These are phyloP conservation scores for Podospora comata DNA, from an alignment of 495 filamentous ascomycete species.

Conservation along the genomic window DNA sequence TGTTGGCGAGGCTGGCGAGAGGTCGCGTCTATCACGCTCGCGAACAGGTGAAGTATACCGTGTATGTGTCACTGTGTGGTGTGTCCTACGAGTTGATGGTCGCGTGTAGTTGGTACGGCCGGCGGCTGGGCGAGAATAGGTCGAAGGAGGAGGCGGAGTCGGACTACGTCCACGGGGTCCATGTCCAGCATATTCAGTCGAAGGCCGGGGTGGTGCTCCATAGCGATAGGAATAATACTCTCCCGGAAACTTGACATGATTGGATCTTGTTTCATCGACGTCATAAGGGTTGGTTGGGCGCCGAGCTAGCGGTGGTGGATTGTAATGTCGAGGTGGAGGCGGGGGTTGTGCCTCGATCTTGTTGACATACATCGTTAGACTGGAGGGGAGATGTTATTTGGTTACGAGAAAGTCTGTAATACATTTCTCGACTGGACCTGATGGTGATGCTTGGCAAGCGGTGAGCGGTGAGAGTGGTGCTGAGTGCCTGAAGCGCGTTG, in stretches of 20 bases:
- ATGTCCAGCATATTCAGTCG: neutral
- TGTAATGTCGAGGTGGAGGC: neutral
- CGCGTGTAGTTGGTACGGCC: neutral
- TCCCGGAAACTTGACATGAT: neutral
- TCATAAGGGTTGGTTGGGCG: neutral
- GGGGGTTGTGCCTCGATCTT: neutral
- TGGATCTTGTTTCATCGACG: neutral
- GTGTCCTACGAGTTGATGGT: neutral
- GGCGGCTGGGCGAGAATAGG: neutral
- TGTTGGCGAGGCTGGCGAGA: neutral
- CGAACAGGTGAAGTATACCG: neutral
- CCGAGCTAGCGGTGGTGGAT: neutral
- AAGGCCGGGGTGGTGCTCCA: neutral
- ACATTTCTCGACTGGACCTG: neutral
- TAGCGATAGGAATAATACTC: neutral
- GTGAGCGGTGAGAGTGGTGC: neutral
- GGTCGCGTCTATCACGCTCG: neutral
- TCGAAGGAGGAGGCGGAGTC: neutral
- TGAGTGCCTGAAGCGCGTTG: neutral
- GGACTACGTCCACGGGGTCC: too few relatives aligned
- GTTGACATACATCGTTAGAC: neutral
- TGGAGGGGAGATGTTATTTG: too few relatives aligned
- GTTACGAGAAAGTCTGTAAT: too few relatives aligned
- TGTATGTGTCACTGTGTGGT: neutral
- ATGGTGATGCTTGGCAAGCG: neutral